Evolutionary conservation across 2,329 filamentous ascomycete genomes (phyloP).

Genomic region (Pleoardoris graminearum): DNA sequence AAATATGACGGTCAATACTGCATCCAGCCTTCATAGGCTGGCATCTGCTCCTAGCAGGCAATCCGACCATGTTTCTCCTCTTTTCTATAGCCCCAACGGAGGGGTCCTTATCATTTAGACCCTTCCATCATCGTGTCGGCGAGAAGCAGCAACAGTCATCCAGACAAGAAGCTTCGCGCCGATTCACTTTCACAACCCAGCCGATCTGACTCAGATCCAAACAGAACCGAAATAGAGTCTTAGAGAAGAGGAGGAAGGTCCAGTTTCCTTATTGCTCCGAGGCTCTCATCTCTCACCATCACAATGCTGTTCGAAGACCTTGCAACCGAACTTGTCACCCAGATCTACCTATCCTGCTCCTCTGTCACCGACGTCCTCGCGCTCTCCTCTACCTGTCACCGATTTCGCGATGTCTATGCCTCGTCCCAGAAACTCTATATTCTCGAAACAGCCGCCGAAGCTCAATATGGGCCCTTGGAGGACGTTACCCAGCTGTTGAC

Average conservation of each 20-base stretch:
- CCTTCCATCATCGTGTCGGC: constrained; percentile 29
- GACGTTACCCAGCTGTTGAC: constrained; percentile 64
- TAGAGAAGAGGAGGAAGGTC: constrained; percentile 6
- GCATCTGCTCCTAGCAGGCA: constrained; percentile 22
- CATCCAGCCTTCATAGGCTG: constrained; percentile 33
- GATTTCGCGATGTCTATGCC: constrained; percentile 57
- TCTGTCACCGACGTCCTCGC: constrained; percentile 58
- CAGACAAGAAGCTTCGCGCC: constrained; percentile 26
- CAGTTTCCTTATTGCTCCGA: constrained; percentile 6
- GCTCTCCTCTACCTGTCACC: constrained; percentile 59
- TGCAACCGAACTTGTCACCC: constrained; percentile 61
- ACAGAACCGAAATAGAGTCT: constrained; percentile 4
- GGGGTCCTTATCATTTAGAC: constrained; percentile 55
- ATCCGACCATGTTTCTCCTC: constrained; percentile 31
- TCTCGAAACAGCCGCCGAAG: constrained; percentile 57
- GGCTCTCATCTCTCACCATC: constrained; percentile 14
- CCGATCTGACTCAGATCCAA: constrained; percentile 6
- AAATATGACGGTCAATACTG: constrained; percentile 32
- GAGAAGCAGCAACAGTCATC: constrained; percentile 25
- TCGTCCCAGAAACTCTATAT: constrained; percentile 60
- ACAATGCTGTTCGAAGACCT: constrained; percentile 60
- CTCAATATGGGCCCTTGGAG: constrained; percentile 61
- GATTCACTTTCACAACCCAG: constrained; percentile 19
- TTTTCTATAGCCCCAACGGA: constrained; percentile 57
- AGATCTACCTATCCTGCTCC: constrained; percentile 59